phyloP scores from a whole-genome alignment of 2,329 filamentous ascomycete genomes.

The Falciphora oryzae region DNA sequence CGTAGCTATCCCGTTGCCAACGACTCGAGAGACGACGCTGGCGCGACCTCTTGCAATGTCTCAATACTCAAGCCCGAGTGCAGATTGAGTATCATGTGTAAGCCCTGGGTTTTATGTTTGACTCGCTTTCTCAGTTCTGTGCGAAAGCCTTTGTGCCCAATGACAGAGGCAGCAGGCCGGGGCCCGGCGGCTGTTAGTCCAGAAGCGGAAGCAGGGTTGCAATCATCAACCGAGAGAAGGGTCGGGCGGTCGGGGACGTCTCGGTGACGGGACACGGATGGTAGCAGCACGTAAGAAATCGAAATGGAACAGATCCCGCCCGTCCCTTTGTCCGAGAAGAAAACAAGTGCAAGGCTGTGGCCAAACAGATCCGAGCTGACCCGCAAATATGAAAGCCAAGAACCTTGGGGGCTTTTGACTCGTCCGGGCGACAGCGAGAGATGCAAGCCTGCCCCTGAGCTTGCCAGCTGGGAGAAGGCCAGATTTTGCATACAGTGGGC shows the following conservation, averaged over 20 bases:
- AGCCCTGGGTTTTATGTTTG: not conserved
- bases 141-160: not conserved
- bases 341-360: not conserved
- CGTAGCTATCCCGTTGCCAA: not conserved
- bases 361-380: not conserved
- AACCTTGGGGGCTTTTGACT: not conserved
- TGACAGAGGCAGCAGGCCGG: not conserved
- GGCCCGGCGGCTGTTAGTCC: not conserved
- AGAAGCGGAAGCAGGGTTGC: not conserved
- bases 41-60: not conserved
- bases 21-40: not conserved
- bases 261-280: not conserved
- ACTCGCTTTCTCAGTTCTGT: not conserved
- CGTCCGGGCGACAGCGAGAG: not conserved
- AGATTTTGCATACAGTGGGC: not conserved
- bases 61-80: not conserved
- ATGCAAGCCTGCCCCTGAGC: not conserved
- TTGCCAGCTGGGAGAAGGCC: not conserved
- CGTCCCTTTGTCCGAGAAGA: not conserved
- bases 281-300: not conserved
- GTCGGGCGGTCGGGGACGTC: not conserved
- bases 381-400: not conserved
- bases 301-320: not conserved
- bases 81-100: not conserved
- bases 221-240: not conserved